Conservation (phyloP, 108 stramenopile species). For the Cyclotella sp. region DNA sequence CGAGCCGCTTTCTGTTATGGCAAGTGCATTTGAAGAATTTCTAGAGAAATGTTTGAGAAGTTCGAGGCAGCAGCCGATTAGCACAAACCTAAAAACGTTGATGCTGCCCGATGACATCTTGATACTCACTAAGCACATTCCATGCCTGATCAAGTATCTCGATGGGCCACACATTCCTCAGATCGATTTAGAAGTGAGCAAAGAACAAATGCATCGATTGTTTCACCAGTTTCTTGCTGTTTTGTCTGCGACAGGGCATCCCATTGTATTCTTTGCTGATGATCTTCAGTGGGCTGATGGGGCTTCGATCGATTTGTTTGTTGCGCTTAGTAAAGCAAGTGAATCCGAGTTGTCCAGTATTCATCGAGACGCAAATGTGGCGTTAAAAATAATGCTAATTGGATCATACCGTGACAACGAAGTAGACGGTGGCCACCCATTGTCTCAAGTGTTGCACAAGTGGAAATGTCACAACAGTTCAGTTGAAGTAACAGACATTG, state of each 20-base stretch:
- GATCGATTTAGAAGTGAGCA: conserved; percentile 3
- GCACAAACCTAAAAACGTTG: not conserved
- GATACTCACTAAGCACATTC: conserved; percentile 28
- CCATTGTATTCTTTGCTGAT: conserved; percentile 58
- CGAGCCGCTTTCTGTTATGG: conserved; percentile 36
- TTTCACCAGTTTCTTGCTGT: conserved; percentile 23
- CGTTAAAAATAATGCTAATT: conserved; percentile 41
- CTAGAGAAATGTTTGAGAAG: conserved; percentile 2
- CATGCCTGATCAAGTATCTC: conserved; percentile 12
- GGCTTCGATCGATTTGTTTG: conserved; percentile 50
- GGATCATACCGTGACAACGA: conserved; percentile 63
- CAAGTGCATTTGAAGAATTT: conserved; percentile 32
- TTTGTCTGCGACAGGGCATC: conserved; percentile 6
- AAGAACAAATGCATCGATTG: conserved; percentile 20
- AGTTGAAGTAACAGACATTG: conserved; percentile 25
- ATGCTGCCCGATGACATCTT: conserved; percentile 15
- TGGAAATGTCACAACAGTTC: conserved; percentile 3
- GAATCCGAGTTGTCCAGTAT: conserved; percentile 4
- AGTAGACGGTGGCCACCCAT: conserved; percentile 28
- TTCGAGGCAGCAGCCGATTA: conserved; percentile 10
- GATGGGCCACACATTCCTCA: not conserved
- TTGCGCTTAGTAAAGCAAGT: conserved; percentile 42
- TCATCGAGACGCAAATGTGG: not conserved
- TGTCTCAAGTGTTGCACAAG: conserved; percentile 14
- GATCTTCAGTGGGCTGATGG: conserved; percentile 76